Evolutionary conservation across 345 rosid species (phyloP).

Genomic region (Salix viminalis): DNA sequence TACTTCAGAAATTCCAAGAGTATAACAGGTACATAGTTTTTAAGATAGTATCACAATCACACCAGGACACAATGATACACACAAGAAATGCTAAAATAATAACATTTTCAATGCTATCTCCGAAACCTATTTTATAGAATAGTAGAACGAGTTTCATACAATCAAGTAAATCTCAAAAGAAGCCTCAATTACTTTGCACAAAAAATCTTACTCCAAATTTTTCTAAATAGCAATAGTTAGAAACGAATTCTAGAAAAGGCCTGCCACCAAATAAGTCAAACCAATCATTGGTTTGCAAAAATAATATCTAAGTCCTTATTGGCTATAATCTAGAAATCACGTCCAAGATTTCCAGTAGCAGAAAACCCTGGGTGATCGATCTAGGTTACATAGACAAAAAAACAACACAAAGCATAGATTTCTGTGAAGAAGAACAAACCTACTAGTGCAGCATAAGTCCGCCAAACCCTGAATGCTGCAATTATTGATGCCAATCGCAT

Average conservation of each 20-base stretch:
- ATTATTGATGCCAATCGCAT: conserved; percentile 52
- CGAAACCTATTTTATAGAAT: neutral
- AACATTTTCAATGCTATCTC: neutral
- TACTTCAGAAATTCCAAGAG: neutral
- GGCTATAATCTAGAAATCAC: neutral
- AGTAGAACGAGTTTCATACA: neutral
- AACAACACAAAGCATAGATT: neutral
- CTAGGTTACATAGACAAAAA: neutral
- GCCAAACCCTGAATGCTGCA: conserved; percentile 59
- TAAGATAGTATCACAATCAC: neutral
- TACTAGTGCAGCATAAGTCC: conserved; percentile 65
- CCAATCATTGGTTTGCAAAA: neutral
- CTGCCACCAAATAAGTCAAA: neutral
- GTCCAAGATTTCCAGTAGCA: neutral
- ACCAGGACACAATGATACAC: neutral
- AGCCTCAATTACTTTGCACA: neutral
- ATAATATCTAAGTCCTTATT: neutral
- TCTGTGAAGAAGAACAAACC: conserved; percentile 37
- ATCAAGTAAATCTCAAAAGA: neutral
- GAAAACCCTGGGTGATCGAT: neutral
- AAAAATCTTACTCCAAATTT: neutral
- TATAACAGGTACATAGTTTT: neutral
- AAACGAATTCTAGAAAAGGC: neutral
- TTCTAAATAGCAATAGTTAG: neutral
- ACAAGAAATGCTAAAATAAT: neutral